Conservation (phyloP, 179 eudicot genomes). For the Silene vulgaris region DNA sequence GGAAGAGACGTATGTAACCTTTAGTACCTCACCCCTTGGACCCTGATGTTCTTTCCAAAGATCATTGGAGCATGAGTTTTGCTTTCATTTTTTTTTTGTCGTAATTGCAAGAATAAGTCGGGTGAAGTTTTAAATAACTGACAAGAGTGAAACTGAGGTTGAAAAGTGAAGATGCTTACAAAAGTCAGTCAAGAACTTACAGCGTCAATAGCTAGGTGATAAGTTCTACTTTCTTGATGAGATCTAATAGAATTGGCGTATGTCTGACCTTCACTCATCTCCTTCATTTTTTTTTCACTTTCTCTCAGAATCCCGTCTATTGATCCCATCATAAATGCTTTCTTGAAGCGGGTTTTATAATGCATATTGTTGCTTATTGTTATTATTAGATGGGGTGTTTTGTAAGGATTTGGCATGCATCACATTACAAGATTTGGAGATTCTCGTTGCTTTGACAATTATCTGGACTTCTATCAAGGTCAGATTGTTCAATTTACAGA, state of each 20-base stretch:
- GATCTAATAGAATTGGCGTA: background rate
- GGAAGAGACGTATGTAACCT: background rate
- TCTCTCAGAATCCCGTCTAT: background rate
- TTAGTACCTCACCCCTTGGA: background rate
- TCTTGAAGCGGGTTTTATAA: background rate
- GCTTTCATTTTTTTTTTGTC: background rate
- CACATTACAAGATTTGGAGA: background rate
- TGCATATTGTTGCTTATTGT: background rate
- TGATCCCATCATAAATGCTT: background rate
- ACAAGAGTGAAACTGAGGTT: background rate
- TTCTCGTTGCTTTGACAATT: background rate
- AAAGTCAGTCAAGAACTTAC: background rate
- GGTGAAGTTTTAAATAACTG: background rate
- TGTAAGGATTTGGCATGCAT: constrained; percentile 1
- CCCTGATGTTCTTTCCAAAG: background rate
- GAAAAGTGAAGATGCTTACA: background rate
- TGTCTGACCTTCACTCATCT: background rate
- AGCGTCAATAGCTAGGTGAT: background rate
- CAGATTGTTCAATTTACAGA: background rate
- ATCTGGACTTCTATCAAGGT: background rate
- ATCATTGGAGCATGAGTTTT: background rate
- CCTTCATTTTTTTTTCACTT: too few relatives aligned
- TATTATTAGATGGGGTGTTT: background rate
- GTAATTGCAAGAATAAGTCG: background rate
- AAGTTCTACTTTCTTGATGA: background rate